Evolutionary conservation across 257 asterid species (phyloP).

Genomic region (Nicotiana paniculata): DNA sequence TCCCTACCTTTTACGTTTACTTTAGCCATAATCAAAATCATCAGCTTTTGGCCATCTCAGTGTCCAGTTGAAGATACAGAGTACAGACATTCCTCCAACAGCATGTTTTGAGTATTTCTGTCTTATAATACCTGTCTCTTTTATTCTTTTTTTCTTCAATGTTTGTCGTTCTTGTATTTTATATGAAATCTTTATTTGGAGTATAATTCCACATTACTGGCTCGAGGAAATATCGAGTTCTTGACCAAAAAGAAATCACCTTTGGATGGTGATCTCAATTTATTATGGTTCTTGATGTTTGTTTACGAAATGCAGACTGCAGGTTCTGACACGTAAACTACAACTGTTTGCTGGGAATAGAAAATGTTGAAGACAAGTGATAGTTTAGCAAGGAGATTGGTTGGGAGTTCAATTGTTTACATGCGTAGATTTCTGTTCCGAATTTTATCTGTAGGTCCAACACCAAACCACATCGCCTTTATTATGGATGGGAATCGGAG

Average conservation of each 20-base stretch:
- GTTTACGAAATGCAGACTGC: neutral
- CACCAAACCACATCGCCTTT: constrained; percentile 64
- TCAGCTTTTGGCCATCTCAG: neutral
- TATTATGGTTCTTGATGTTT: neutral
- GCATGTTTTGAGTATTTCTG: neutral
- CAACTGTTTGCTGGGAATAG: neutral
- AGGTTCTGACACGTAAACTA: neutral
- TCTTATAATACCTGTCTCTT: neutral
- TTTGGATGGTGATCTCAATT: neutral
- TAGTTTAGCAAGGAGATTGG: constrained; percentile 22
- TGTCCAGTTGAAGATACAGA: neutral
- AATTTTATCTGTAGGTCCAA: constrained; percentile 51
- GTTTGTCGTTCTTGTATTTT: neutral
- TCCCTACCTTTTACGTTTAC: neutral
- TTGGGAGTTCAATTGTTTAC: constrained; percentile 32
- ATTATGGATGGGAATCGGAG: constrained; percentile 77
- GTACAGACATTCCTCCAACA: neutral
- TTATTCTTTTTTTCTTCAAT: neutral
- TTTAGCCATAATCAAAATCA: neutral
- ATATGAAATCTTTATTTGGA: neutral
- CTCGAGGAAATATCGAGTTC: neutral
- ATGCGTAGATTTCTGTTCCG: constrained; percentile 41
- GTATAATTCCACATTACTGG: neutral
- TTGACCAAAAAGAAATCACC: neutral
- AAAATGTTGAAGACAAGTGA: neutral